Percentiles rank a stretch among this genome's conserved stretches.
Evolutionary conservation across 495 filamentous ascomycete species (phyloP).

Genomic region (Xylaria intraflava): DNA sequence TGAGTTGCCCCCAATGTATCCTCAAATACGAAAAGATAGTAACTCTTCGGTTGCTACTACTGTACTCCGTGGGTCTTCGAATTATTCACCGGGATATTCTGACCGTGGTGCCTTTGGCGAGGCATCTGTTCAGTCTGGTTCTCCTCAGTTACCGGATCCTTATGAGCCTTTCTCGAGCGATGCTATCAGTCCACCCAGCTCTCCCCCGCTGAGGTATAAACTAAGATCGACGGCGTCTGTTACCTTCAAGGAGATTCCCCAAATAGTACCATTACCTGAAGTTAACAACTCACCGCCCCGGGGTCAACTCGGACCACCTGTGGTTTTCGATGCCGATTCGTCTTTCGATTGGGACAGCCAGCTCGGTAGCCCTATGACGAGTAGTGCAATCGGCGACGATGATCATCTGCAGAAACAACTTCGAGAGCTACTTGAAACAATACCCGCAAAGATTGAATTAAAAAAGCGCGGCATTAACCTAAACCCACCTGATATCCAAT

Average conservation of each 20-base stretch:
- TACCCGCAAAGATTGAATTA: conserved; percentile 75
- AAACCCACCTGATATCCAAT: conserved; percentile 42
- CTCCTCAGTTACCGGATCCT: conserved; percentile 25
- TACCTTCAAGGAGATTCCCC: conserved; percentile 38
- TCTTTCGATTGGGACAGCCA: conserved; percentile 30
- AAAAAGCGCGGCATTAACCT: conserved; percentile 46
- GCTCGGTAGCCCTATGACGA: conserved; percentile 27
- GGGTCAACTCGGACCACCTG: conserved; percentile 15
- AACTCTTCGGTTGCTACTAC: conserved; percentile 35
- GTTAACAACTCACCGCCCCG: conserved; percentile 16
- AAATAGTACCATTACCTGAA: conserved; percentile 31
- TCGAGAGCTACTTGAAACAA: conserved; percentile 68
- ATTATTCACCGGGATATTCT: conserved; percentile 22
- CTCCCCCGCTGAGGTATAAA: conserved; percentile 36
- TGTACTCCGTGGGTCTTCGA: conserved; percentile 28
- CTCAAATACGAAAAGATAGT: conserved; percentile 26
- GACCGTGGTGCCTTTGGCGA: conserved; percentile 19
- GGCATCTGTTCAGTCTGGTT: conserved; percentile 29
- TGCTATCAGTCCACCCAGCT: conserved; percentile 35
- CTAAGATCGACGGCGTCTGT: conserved; percentile 33
- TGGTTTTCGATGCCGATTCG: conserved; percentile 25
- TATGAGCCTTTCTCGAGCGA: conserved; percentile 30
- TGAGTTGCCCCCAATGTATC: conserved; percentile 22
- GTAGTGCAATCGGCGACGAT: conserved; percentile 33
- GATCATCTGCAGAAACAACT: conserved; percentile 81